A percentile compares a stretch with the other conserved stretches of the same genome.
These are phyloP conservation scores for Cutaneotrichosporon sp. DNA, from an alignment of 1,284 basidiomycete species.

Conservation along the genomic window DNA sequence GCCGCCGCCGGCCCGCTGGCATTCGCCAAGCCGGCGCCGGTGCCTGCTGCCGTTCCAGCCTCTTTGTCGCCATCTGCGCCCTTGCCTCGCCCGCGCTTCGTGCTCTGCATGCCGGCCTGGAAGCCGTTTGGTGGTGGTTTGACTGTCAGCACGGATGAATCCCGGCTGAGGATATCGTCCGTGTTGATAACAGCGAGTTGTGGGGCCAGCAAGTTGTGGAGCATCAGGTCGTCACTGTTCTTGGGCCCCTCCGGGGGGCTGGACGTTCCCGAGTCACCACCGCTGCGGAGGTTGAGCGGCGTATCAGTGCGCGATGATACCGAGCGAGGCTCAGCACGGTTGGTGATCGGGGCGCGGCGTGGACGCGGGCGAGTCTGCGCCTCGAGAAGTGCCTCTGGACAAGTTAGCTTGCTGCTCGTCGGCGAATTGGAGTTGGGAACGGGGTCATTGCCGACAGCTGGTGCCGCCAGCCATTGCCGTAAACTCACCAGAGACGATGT, in stretches of 20 bases:
- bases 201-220: conserved; percentile 43
- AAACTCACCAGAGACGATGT: conserved; percentile 54
- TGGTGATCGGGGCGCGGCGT: conserved; percentile 37
- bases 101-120: conserved; percentile 27
- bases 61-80: conserved; percentile 32
- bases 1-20: conserved; percentile 35
- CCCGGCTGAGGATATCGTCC: conserved; percentile 48
- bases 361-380: conserved; percentile 44
- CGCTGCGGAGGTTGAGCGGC: conserved; percentile 22
- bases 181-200: conserved; percentile 41
- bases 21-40: conserved; percentile 40
- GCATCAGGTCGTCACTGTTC: conserved; percentile 36
- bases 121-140: conserved; percentile 38
- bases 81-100: conserved; percentile 46
- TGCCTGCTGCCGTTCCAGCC: conserved; percentile 39
- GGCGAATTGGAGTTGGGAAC: neutral
- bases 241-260: conserved; percentile 33
- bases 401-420: neutral
- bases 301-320: conserved; percentile 19
- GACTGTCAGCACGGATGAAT: conserved; percentile 47
- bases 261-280: conserved; percentile 19
- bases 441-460: neutral
- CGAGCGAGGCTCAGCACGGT: conserved; percentile 24
- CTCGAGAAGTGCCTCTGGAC: conserved; percentile 46
- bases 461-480: neutral